phyloP scores from a whole-genome alignment of 768 basidiomycete species.

The Filobasidium wieringae region DNA sequence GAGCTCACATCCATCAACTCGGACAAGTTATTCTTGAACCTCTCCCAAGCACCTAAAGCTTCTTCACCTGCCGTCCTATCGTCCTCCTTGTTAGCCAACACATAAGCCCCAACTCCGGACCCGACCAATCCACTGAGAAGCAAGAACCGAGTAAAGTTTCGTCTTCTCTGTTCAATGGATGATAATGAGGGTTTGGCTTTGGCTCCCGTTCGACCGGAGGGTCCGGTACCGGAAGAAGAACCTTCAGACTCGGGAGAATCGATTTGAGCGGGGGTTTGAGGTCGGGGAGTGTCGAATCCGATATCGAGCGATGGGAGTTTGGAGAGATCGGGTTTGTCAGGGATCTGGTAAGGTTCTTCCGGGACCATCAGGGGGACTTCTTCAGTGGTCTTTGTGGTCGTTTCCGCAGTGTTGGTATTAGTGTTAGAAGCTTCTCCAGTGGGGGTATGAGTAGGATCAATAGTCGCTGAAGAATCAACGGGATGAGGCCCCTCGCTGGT shows the following conservation, averaged over 20 bases:
- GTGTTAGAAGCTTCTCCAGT: not conserved
- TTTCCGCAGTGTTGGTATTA: not conserved
- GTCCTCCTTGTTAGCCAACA: conserved; percentile 64
- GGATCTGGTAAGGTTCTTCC: not conserved
- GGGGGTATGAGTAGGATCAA: not conserved
- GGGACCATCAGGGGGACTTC: not conserved
- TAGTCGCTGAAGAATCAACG: not conserved
- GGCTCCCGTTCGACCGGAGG: conserved; percentile 26
- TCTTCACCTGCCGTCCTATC: conserved; percentile 50
- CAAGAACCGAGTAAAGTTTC: conserved; percentile 48
- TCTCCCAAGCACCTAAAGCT: conserved; percentile 40
- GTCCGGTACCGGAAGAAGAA: not conserved
- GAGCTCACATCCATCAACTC: conserved; percentile 29
- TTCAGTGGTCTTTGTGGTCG: not conserved
- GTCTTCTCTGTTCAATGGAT: conserved; percentile 60
- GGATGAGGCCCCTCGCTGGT: conserved; percentile 1
- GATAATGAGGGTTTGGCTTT: conserved; percentile 61
- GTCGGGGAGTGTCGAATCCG: conserved; percentile 24
- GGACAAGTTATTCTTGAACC: conserved; percentile 22
- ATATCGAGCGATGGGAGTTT: conserved; percentile 37
- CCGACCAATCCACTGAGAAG: conserved; percentile 47
- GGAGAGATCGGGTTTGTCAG: conserved; percentile 19
- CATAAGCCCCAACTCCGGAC: conserved; percentile 49
- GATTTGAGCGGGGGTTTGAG: conserved; percentile 34
- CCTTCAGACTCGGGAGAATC: conserved; percentile 16